These are phyloP conservation scores for Dothidotthia symphoricarpi DNA, from an alignment of 2,329 filamentous ascomycete genomes.

Conservation along the genomic window DNA sequence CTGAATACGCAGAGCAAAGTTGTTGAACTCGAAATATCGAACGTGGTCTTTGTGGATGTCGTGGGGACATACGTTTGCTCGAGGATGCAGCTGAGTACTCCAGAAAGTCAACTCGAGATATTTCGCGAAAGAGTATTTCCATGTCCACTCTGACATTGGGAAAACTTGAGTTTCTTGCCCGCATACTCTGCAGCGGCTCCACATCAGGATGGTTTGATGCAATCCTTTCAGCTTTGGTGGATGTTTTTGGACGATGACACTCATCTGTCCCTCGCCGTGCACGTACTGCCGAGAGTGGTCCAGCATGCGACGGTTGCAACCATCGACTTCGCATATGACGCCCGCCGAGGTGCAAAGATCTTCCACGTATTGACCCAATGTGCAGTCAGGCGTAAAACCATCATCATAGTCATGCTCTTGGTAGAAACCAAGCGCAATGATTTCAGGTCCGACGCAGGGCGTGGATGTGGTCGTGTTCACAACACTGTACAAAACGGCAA, in stretches of 20 bases:
- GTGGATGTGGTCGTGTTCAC: constrained; percentile 93
- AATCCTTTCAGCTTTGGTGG: constrained; percentile 63
- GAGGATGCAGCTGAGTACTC: constrained; percentile 77
- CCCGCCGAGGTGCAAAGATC: constrained; percentile 77
- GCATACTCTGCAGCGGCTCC: constrained; percentile 93
- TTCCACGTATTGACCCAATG: constrained; percentile 91
- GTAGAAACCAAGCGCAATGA: constrained; percentile 91
- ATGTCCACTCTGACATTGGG: constrained; percentile 89
- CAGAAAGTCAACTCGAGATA: constrained; percentile 98
- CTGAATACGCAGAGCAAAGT: constrained; percentile 82
- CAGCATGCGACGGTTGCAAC: constrained; percentile 83
- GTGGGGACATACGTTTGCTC: constrained; percentile 76
- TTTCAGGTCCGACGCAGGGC: constrained; percentile 84
- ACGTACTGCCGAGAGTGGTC: constrained; percentile 97
- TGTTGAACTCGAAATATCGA: constrained; percentile 85
- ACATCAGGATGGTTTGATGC: constrained; percentile 85
- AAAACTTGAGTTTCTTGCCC: constrained; percentile 85
- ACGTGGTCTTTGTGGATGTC: constrained; percentile 91
- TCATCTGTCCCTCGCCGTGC: constrained; percentile 90
- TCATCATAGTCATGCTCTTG: constrained; percentile 74
- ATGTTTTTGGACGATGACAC: constrained; percentile 80
- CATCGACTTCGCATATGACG: constrained; percentile 75
- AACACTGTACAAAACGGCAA: constrained; percentile 88
- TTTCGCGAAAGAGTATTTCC: constrained; percentile 98
- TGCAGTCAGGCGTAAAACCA: constrained; percentile 80